These are phyloP conservation scores for Exutisphaerella laricina DNA, from an alignment of 2,329 filamentous ascomycete genomes.

Conservation along the genomic window DNA sequence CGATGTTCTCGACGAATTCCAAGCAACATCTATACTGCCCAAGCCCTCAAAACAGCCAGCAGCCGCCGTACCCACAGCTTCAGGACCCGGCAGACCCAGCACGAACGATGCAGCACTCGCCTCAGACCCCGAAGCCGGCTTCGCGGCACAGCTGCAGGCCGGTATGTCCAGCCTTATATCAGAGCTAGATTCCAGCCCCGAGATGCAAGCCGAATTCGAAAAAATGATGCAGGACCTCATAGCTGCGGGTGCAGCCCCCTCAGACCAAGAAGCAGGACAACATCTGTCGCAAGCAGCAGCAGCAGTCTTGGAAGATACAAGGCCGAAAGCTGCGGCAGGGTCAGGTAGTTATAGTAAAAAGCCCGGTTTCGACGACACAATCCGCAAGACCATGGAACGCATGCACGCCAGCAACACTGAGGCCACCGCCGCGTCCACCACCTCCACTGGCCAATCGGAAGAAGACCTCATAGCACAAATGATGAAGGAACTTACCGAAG, in stretches of 20 bases:
- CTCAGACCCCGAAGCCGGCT: constrained; percentile 58
- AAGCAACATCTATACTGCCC: constrained; percentile 48
- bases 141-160: constrained; percentile 78
- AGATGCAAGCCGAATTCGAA: constrained; percentile 75
- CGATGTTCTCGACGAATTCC: constrained; percentile 92
- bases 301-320: constrained; percentile 24
- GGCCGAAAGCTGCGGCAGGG: constrained; percentile 16
- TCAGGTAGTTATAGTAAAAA: constrained; percentile 9
- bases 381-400: constrained; percentile 88
- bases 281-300: constrained; percentile 32
- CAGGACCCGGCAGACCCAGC: constrained; percentile 35
- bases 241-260: constrained; percentile 43
- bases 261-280: constrained; percentile 29
- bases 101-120: constrained; percentile 27
- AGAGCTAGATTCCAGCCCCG: constrained; percentile 55
- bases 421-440: constrained; percentile 71
- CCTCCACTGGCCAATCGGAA: constrained; percentile 47
- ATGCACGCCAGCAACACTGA: constrained; percentile 87
- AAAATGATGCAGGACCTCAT: constrained; percentile 44
- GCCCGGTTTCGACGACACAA: constrained; percentile 85
- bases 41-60: constrained; percentile 23
- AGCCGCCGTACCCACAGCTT: constrained; percentile 34
- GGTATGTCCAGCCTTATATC: constrained; percentile 82
- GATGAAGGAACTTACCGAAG: constrained; percentile 76
- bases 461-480: constrained; percentile 89